phyloP scores from a whole-genome alignment of 192 early-diverging fungal genomes.

The Dispira simplex region DNA sequence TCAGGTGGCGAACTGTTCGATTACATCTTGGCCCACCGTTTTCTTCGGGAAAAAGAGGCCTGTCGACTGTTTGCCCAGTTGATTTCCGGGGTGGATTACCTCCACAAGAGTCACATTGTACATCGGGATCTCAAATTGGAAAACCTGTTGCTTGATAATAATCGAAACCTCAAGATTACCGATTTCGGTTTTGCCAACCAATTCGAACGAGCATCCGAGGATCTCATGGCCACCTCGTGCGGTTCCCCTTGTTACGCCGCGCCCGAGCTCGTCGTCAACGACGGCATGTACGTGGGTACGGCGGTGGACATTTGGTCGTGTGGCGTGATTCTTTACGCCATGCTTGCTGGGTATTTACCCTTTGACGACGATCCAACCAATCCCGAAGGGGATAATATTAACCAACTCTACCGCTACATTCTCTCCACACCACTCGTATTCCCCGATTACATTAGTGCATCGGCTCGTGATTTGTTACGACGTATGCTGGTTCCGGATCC shows the following conservation, averaged over 20 bases:
- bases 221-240: slow-evolving; percentile 86
- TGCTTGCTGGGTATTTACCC: slow-evolving; percentile 78
- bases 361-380: slow-evolving; percentile 86
- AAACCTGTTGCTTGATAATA: slow-evolving; percentile 82
- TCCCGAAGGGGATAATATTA: slow-evolving; percentile 81
- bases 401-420: slow-evolving; percentile 72
- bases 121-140: slow-evolving; percentile 96
- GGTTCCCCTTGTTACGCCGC: slow-evolving; percentile 99
- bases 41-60: slow-evolving; percentile 84
- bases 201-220: slow-evolving; percentile 50
- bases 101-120: slow-evolving; percentile 87
- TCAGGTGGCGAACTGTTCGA: slow-evolving; percentile 97
- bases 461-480: slow-evolving; percentile 63
- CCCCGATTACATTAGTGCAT: slow-evolving; percentile 65
- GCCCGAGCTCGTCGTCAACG: slow-evolving; percentile 94
- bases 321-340: slow-evolving; percentile 92
- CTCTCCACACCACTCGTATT: slow-evolving; percentile 66
- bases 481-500: slow-evolving; percentile 92
- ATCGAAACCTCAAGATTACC: slow-evolving; percentile 89
- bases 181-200: slow-evolving; percentile 99
- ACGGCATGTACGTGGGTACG: slow-evolving; percentile 89
- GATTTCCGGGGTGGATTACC: slow-evolving; percentile 79
- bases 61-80: slow-evolving; percentile 87
- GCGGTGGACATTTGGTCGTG: slow-evolving; percentile 98
- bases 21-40: slow-evolving; percentile 87